phyloP scores from a whole-genome alignment of 2,329 filamentous ascomycete genomes.

The Paramyrothecium sp. region DNA sequence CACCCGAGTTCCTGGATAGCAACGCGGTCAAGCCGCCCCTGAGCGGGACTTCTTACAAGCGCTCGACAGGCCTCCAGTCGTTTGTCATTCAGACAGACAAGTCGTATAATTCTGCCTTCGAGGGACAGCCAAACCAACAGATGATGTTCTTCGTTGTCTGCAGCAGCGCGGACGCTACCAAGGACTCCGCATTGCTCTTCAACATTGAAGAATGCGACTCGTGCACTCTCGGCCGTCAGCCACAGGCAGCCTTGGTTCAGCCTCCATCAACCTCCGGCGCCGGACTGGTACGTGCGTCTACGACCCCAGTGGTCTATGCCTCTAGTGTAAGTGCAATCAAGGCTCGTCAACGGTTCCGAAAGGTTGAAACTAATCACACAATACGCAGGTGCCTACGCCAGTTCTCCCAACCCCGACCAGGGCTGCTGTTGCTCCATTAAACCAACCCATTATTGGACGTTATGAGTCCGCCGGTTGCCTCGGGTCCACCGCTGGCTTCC shows the following conservation, averaged over 20 bases:
- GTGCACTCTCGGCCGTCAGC: neutral
- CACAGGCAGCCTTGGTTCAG: neutral
- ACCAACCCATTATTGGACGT: neutral
- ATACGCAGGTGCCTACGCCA: neutral
- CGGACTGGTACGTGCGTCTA: too few relatives aligned
- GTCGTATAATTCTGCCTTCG: too few relatives aligned
- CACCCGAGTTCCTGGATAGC: too few relatives aligned
- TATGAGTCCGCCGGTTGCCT: neutral
- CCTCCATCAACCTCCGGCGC: neutral
- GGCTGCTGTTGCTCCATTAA: neutral
- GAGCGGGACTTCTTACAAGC: too few relatives aligned
- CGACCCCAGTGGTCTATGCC: too few relatives aligned
- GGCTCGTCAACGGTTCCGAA: too few relatives aligned
- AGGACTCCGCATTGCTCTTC: neutral
- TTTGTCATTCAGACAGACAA: too few relatives aligned
- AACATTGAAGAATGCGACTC: neutral
- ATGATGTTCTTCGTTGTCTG: neutral
- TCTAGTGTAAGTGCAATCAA: too few relatives aligned
- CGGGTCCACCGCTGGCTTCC: neutral
- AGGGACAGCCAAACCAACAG: neutral
- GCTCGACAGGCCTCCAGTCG: too few relatives aligned
- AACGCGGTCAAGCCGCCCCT: too few relatives aligned
- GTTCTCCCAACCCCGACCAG: neutral
- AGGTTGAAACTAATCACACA: too few relatives aligned
- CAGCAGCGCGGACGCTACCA: neutral